Evolutionary conservation across 257 asterid species (phyloP), one percentile per base, ranked within the genome.

Genomic region (Dorcoceras hygrometricum): DNA sequence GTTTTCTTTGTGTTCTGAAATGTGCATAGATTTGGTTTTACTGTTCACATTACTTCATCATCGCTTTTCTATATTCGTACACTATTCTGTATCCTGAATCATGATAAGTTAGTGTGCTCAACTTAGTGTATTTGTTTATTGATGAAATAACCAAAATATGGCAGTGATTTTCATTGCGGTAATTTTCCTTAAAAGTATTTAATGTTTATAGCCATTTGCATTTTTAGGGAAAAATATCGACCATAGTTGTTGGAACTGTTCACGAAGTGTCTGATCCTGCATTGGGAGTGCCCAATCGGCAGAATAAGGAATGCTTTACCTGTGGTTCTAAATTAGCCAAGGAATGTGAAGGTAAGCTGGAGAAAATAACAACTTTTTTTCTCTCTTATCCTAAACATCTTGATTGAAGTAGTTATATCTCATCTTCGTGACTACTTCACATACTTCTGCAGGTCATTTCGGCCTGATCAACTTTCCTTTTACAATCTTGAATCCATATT

Each of bases 251-350:
- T 57, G 85, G 71, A 73, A 72, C 78, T 23, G 85, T 70, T 36
- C 78, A 82, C 67, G 96, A 94, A 74, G 98, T 94, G 69, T 85
- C 95, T 14, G 95, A 84, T 86, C 93, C 96, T 50, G 87, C 96
- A 10, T 66, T 90, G 28, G 98, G 96, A 59, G 75, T 90, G 51
- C 97, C 98, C 4, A 80, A 88, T 69, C 62, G 43, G 28, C 74
- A 71, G 67, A 78, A 76, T 59, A 65, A 74, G 14, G 86, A 90
- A 62, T 94, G 99, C 70, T 43, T 28, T 23, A 88, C 97, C 39
- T 94, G 99, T 73, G 97, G 97, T 28, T 89, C 95, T 19, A 82
- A 73, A 73, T 71, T 57, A 64, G 24, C 79, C 59, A 88, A 66
- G 76, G 87, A 78, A 32, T 90, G 96, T 78, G 99, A 94, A 88